These are phyloP conservation scores for Henckelia pumila DNA, from an alignment of 257 asterid genomes.

Conservation along the genomic window DNA sequence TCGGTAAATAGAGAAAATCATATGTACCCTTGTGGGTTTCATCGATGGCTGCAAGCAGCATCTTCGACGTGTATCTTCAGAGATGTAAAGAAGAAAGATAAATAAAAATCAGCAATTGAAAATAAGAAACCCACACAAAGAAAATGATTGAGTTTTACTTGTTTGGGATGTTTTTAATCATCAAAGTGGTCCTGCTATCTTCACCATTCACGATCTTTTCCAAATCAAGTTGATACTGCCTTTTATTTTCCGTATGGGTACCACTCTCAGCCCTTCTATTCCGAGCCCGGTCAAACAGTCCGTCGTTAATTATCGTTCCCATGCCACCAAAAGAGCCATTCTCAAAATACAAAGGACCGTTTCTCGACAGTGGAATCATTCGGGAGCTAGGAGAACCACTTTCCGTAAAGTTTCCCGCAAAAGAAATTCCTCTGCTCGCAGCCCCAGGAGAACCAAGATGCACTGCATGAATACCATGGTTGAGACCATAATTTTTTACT, in stretches of 20 bases:
- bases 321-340: slow-evolving; percentile 33
- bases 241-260: slow-evolving; percentile 46
- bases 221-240: slow-evolving; percentile 59
- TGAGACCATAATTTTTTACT: not conserved
- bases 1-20: slow-evolving; percentile 82
- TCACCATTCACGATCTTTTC: slow-evolving; percentile 60
- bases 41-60: slow-evolving; percentile 67
- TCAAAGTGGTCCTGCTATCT: slow-evolving; percentile 70
- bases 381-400: slow-evolving; percentile 45
- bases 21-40: slow-evolving; percentile 68
- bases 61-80: slow-evolving; percentile 75
- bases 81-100: slow-evolving; percentile 20
- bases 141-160: slow-evolving; percentile 38
- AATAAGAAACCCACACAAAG: not conserved
- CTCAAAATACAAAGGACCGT: slow-evolving; percentile 36
- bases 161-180: slow-evolving; percentile 86
- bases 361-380: slow-evolving; percentile 39
- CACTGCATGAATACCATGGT: not conserved
- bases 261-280: slow-evolving; percentile 34
- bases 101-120: not conserved
- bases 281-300: slow-evolving; percentile 31
- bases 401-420: slow-evolving; percentile 35
- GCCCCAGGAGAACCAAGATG: slow-evolving; percentile 32
- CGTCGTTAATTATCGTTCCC: slow-evolving; percentile 20
- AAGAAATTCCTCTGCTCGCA: slow-evolving; percentile 20